A percentile compares a stretch with the other conserved stretches of the same genome.
phyloP scores from a whole-genome alignment of 495 filamentous ascomycete species.

The Penicillium desertorum region DNA sequence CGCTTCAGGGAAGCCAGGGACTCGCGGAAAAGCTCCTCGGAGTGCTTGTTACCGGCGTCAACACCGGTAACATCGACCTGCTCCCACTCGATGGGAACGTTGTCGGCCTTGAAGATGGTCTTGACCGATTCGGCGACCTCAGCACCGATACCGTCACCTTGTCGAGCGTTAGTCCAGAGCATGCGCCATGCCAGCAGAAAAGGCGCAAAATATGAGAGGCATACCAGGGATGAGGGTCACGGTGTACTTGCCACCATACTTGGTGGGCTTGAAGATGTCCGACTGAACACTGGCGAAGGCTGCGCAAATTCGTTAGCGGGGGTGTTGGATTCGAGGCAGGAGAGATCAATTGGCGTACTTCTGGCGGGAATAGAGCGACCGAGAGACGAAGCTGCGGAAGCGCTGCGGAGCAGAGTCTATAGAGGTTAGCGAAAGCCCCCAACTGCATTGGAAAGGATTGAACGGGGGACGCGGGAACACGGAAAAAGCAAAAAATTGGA shows the following conservation, averaged over 20 bases:
- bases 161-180: conserved; percentile 1
- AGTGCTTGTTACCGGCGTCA: conserved; percentile 80
- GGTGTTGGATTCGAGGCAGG: not conserved
- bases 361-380: conserved; percentile 41
- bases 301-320: conserved; percentile 27
- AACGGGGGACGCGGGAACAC: conserved; percentile 1
- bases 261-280: conserved; percentile 97
- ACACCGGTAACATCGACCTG: conserved; percentile 96
- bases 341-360: conserved; percentile 37
- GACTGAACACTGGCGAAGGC: conserved; percentile 74
- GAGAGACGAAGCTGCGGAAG: conserved; percentile 37
- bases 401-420: conserved; percentile 44
- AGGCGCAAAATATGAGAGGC: conserved; percentile 20
- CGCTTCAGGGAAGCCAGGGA: conserved; percentile 91
- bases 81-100: conserved; percentile 98
- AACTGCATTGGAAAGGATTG: conserved; percentile 1
- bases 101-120: conserved; percentile 99
- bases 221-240: conserved; percentile 93
- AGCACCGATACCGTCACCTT: conserved; percentile 94
- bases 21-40: conserved; percentile 91
- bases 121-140: conserved; percentile 98
- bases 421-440: conserved; percentile 16
- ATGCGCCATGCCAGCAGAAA: not conserved
- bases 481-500: conserved; percentile 11
- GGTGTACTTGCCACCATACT: conserved; percentile 99